Percentiles rank a stretch among this genome's conserved stretches.
Conservation (phyloP, 768 basidiomycete species). For the Pisolithus microcarpus region DNA sequence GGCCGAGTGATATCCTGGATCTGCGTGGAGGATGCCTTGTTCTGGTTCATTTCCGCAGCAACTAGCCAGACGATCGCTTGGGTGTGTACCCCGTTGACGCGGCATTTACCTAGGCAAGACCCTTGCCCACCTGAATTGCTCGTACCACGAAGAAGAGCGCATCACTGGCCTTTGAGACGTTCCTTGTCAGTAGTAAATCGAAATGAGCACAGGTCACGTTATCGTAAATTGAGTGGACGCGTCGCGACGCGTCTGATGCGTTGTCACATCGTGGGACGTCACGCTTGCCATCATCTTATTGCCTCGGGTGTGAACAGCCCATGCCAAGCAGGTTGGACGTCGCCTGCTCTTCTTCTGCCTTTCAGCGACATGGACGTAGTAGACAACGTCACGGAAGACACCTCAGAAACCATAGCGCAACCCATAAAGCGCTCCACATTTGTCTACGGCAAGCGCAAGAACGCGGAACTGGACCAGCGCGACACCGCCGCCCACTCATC, state of each 20-base stretch:
- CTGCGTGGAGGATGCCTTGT: not conserved
- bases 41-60: not conserved
- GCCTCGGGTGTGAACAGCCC: not conserved
- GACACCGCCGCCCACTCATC: conserved; percentile 1
- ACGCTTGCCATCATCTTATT: conserved; percentile 9
- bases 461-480: conserved; percentile 1
- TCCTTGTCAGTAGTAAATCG: too few species aligned
- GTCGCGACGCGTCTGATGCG: conserved; percentile 18
- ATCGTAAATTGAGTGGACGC: not conserved
- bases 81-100: not conserved
- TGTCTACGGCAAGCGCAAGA: conserved; percentile 23
- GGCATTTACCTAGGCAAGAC: too few species aligned
- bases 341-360: not conserved
- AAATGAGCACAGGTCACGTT: too few species aligned
- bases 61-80: too few species aligned
- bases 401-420: not conserved
- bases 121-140: too few species aligned
- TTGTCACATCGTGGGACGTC: conserved; percentile 30
- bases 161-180: too few species aligned
- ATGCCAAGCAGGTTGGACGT: not conserved
- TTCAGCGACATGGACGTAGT: conserved; percentile 4
- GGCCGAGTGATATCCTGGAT: too few species aligned
- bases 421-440: conserved; percentile 18
- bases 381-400: not conserved
- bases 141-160: too few species aligned